phyloP scores from a whole-genome alignment of 192 early-diverging fungal species.

The Pilobolus umbonatus region DNA sequence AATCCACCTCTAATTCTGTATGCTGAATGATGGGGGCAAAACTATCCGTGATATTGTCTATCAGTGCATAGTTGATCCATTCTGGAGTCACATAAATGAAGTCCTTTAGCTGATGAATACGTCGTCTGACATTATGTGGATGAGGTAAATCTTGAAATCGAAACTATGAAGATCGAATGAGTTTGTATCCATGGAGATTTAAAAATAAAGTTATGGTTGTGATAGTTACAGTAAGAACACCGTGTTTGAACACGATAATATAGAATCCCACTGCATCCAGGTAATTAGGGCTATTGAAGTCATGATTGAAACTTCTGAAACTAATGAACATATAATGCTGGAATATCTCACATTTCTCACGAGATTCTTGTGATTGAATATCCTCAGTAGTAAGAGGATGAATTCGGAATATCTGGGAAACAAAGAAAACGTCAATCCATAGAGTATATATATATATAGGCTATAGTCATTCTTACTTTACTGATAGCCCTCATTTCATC shows the following conservation, averaged over 20 bases:
- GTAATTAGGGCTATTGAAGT: conserved; percentile 58
- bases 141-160: conserved; percentile 52
- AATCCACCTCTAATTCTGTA: conserved; percentile 72
- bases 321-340: conserved; percentile 89
- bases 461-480: conserved; percentile 43
- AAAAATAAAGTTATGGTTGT: not conserved
- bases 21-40: conserved; percentile 58
- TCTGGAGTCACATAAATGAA: conserved; percentile 43
- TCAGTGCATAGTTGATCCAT: conserved; percentile 74
- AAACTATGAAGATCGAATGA: conserved; percentile 40
- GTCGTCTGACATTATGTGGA: conserved; percentile 56
- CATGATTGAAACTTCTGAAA: conserved; percentile 74
- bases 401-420: conserved; percentile 53
- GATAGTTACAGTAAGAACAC: conserved; percentile 58
- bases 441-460: not conserved
- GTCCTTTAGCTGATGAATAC: conserved; percentile 56
- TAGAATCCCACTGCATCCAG: conserved; percentile 66
- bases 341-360: conserved; percentile 94
- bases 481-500: conserved; percentile 55
- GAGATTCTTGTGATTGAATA: conserved; percentile 77
- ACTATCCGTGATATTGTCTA: conserved; percentile 76
- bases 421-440: not conserved
- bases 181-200: not conserved
- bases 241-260: conserved; percentile 64
- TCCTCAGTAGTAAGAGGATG: conserved; percentile 88